Evolutionary conservation across 164 flowering plant species (phyloP).

Genomic region (Kingdonia uniflora): DNA sequence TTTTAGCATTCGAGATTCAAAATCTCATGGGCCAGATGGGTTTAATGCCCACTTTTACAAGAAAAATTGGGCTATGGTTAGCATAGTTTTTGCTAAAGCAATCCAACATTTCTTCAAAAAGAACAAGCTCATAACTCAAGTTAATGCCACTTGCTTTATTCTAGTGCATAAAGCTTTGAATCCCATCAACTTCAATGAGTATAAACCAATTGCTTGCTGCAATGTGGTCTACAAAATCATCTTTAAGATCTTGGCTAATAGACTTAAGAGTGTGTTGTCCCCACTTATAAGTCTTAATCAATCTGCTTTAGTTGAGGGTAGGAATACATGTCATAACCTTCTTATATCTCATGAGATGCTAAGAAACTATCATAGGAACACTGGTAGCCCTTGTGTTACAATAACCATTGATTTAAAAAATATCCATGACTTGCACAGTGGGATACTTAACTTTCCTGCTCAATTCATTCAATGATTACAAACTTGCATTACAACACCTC

Average conservation of each 20-base stretch:
- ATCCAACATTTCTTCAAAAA: not conserved
- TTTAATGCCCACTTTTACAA: not conserved
- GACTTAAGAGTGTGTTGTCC: not conserved
- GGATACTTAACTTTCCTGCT: not conserved
- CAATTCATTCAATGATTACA: not conserved
- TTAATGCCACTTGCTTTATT: not conserved
- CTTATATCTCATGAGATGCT: not conserved
- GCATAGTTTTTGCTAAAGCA: not conserved
- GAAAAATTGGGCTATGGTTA: not conserved
- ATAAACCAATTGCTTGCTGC: not conserved
- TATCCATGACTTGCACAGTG: too few relatives aligned
- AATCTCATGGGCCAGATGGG: not conserved
- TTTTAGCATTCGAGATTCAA: not conserved
- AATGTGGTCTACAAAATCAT: constrained; percentile 1
- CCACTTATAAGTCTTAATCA: not conserved
- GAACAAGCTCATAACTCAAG: not conserved
- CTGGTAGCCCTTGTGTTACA: not conserved
- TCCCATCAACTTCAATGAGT: not conserved
- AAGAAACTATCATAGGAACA: not conserved
- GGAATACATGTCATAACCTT: not conserved
- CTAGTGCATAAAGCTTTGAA: not conserved
- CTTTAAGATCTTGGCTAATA: not conserved
- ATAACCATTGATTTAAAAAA: not conserved
- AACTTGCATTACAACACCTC: not conserved
- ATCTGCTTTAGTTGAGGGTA: not conserved